These are phyloP conservation scores for Phytophthora crassamura DNA, from an alignment of 352 stramenopile genomes.

Conservation along the genomic window DNA sequence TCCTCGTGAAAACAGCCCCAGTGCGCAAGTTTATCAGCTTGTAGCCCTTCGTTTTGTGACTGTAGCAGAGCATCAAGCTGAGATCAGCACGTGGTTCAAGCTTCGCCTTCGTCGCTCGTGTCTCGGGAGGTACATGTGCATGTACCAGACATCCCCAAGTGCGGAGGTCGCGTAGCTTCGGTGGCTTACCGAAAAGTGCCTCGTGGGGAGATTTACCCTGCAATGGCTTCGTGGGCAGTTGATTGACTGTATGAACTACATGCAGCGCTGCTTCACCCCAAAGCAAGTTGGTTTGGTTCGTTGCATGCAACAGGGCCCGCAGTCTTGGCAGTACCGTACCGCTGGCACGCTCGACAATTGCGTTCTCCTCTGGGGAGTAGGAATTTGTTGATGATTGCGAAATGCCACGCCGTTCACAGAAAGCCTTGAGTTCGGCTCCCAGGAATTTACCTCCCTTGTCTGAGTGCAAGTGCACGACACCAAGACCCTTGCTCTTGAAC, in stretches of 20 bases:
- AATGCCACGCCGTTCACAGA: slow-evolving; percentile 19
- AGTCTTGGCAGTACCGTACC: slow-evolving; percentile 5
- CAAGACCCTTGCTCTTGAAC: neutral
- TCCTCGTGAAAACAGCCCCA: slow-evolving; percentile 6
- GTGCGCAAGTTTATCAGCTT: slow-evolving; percentile 16
- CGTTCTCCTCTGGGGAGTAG: slow-evolving; percentile 29
- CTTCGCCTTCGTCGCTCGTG: slow-evolving; percentile 10
- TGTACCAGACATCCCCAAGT: slow-evolving; percentile 27
- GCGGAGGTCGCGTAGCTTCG: slow-evolving; percentile 13
- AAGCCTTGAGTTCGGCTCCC: neutral
- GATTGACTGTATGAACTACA: slow-evolving; percentile 21
- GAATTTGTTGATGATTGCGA: slow-evolving; percentile 18
- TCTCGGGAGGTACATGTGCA: slow-evolving; percentile 8
- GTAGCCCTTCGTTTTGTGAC: slow-evolving; percentile 21
- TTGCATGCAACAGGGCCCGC: slow-evolving; percentile 22
- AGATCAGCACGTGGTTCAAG: slow-evolving; percentile 12
- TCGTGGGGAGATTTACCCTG: slow-evolving; percentile 19
- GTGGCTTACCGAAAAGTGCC: slow-evolving; percentile 2
- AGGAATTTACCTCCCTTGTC: slow-evolving; percentile 32
- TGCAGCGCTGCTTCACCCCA: slow-evolving; percentile 24
- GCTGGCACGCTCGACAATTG: slow-evolving; percentile 20
- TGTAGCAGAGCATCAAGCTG: slow-evolving; percentile 14
- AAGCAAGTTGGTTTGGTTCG: slow-evolving; percentile 13
- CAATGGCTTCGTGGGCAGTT: slow-evolving; percentile 2
- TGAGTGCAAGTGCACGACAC: slow-evolving; percentile 10